Base-by-base conservation (phyloP, 1,139 yeast genomes). In the Kodamaea alishanica region DNA sequence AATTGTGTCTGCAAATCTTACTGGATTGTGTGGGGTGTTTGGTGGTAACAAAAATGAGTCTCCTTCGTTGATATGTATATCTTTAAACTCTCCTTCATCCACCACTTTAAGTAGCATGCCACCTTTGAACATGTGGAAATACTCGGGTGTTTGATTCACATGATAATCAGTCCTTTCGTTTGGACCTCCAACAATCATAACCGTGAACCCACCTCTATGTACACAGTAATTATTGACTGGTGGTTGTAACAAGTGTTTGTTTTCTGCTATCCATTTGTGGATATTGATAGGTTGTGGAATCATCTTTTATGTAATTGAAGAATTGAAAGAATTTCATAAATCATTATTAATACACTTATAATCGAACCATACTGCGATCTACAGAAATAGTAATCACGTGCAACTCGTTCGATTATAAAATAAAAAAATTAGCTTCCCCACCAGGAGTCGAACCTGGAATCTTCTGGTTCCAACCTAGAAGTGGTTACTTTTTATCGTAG, bases 371-470 rank as follows among this genome's bases (percentile, higher is more conserved):
- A 15, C 20, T 15, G 4, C 30, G n/a, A 15, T 9, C 8, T 27
- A 4, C 12, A 27, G 6, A 8, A 5, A 5, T 15, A 2, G 5
- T 27, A 15, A 8, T 27, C 30, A 27, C 30, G 30, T 27, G 30
- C 4, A 3, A n/a, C 15, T 3, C 4, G 20, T 3, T 15, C 4
- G 20, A 15, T 15, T 15, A 3, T 15, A 2, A 8, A 11, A n/a
- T n/a, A 32, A 42, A 70, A 73, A 70, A 61, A 56, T 47, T 63
- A 72, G 73, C 89, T 81, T 82, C 89, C 89, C 87, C 89, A 83
- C 88, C 88, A 82, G 89, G 89, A 82, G 83, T 83, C 87, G 89
- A 83, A 83, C 89, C 90, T 82, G 87, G 88, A 82, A 81, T 81
- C 89, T 81, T 80, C 87, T 81, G 88, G 88, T 82, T 79, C 71